Base-by-base conservation (phyloP, 2,329 filamentous ascomycete species). In the Calonectria hongkongensis region DNA sequence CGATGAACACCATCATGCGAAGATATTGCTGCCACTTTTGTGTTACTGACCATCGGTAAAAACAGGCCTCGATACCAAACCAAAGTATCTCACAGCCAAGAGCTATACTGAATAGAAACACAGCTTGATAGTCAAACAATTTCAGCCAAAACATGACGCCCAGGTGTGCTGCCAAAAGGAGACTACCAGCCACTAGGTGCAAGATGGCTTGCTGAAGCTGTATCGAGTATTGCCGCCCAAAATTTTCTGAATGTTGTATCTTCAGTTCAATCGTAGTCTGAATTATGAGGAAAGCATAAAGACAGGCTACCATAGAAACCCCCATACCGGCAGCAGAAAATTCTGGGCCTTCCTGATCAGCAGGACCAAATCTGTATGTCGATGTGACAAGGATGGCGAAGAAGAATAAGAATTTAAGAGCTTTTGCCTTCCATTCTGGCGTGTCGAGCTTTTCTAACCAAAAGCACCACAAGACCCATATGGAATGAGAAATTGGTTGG, bases 381-480 rank as follows among this genome's bases (percentile, higher is more conserved):
- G 39, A 15, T 4, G 36, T 41, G 13, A 12, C 21, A 18, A 60
- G 33, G 3, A 60, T 36, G 6, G 33, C n/a, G 15, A 60, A 41
- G 21, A 41, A 18, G 6, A 41, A 60, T 16, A 27, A 13, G 16
- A 60, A 27, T 60, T 21, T 25, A 18, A 60, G 33, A 8, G n/a
- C 33, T 3, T 8, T 41, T 9, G 33, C n/a, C 15, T 41, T 36
- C 54, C n/a, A n/a, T n/a, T n/a, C n/a, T n/a, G n/a, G n/a, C n/a
- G n/a, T n/a, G n/a, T n/a, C n/a, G n/a, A n/a, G n/a, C n/a, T n/a
- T n/a, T 60, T 60, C 54, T 13, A 41, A 9, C 54, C 54, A 60
- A 21, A 58, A 41, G 18, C 54, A 60, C 33, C n/a, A 27, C 36
- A 60, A 9, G 12, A 60, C 12, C 54, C 54, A 60, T 39, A 60